A percentile compares a stretch with the other conserved stretches of the same genome.
phyloP scores from a whole-genome alignment of 345 rosid species.

The Pugionium cornutum region DNA sequence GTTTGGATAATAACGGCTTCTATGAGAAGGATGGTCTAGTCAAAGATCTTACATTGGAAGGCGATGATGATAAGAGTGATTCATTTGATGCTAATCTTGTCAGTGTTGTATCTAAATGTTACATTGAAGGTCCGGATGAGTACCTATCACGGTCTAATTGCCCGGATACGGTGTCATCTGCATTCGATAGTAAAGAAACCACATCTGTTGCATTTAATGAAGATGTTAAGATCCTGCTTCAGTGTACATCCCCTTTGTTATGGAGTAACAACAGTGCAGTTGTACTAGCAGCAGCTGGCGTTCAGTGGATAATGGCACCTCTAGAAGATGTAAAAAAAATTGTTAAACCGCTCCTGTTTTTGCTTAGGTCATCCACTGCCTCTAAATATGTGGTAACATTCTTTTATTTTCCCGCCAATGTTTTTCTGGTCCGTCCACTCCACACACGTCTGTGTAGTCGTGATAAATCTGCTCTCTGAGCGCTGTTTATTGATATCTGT shows the following conservation, averaged over 20 bases:
- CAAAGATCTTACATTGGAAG: constrained; percentile 41
- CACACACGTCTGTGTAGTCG: constrained; percentile 4
- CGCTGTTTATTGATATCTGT: constrained; percentile 23
- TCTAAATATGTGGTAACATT: constrained; percentile 88
- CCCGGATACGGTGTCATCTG: constrained; percentile 40
- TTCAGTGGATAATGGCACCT: constrained; percentile 96
- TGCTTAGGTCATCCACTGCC: constrained; percentile 78
- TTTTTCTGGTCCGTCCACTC: constrained; percentile 9
- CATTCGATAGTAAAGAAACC: constrained; percentile 49
- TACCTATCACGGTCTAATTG: constrained; percentile 65
- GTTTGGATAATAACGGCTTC: constrained; percentile 42
- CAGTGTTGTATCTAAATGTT: constrained; percentile 58
- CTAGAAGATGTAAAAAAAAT: constrained; percentile 68
- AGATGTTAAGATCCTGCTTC: constrained; percentile 76
- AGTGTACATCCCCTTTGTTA: constrained; percentile 85
- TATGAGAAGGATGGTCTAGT: constrained; percentile 50
- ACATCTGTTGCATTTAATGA: constrained; percentile 67
- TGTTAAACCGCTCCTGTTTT: constrained; percentile 86
- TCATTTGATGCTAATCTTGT: constrained; percentile 42
- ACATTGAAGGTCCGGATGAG: constrained; percentile 94
- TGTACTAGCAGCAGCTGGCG: constrained; percentile 87
- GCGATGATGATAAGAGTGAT: constrained; percentile 35
- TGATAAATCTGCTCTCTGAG: constrained; percentile 16
- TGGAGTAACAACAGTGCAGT: constrained; percentile 97
- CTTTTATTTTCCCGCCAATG: constrained; percentile 10